Conservation (phyloP, 371 early-diverging fungal genomes). For the Mucor sp. region DNA sequence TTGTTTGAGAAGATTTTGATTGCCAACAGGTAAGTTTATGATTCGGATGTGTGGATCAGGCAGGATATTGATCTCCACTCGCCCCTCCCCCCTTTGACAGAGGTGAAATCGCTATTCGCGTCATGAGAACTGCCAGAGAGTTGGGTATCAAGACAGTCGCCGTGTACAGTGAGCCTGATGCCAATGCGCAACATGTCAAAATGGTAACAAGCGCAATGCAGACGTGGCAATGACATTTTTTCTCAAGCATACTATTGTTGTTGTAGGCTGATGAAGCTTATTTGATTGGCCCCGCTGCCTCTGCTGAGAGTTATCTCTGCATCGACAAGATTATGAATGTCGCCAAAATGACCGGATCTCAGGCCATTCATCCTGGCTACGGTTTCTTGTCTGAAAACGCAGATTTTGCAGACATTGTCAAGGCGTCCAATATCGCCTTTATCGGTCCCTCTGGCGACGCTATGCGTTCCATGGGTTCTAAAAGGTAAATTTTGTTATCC, state of each 20-base stretch:
- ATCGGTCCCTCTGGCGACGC: constrained; percentile 93
- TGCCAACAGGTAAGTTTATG: constrained; percentile 77
- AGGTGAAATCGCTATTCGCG: constrained; percentile 91
- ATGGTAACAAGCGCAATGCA: constrained; percentile 48
- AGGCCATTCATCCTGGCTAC: constrained; percentile 96
- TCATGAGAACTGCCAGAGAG: constrained; percentile 77
- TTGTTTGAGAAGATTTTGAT: constrained; percentile 86
- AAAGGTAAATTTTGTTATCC: constrained; percentile 61
- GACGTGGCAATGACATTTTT: background rate
- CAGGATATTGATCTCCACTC: background rate
- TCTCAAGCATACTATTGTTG: background rate
- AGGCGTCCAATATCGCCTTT: constrained; percentile 69
- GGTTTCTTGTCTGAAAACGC: constrained; percentile 97
- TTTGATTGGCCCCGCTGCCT: constrained; percentile 87
- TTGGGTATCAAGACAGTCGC: constrained; percentile 57
- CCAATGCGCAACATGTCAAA: constrained; percentile 77
- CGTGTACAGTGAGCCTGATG: constrained; percentile 74
- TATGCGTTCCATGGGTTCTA: constrained; percentile 96
- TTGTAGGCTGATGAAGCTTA: constrained; percentile 91
- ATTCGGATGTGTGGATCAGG: background rate
- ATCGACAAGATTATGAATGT: constrained; percentile 86
- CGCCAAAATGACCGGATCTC: constrained; percentile 81
- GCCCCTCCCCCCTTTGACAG: constrained; percentile 25
- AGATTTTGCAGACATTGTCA: constrained; percentile 82
- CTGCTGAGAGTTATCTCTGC: constrained; percentile 84